A percentile compares a stretch with the other conserved stretches of the same genome.
These are phyloP conservation scores for Yamadazyma dushanensis DNA, from an alignment of 1,139 yeast genomes.

Conservation along the genomic window DNA sequence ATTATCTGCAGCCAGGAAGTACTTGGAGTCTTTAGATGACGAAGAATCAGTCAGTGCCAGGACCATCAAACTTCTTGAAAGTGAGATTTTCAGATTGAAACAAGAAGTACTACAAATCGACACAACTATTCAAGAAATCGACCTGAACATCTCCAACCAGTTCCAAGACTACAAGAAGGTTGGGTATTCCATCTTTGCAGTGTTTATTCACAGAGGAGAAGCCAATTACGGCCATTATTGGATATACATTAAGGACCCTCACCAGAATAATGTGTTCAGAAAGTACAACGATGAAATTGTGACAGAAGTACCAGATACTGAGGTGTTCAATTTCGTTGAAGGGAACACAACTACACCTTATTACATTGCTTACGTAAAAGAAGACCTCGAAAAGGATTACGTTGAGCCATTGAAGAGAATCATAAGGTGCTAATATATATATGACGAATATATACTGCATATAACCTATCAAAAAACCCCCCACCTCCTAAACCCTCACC, in stretches of 20 bases:
- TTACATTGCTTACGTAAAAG: slow-evolving; percentile 79
- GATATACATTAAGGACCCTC: slow-evolving; percentile 84
- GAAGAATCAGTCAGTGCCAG: slow-evolving; percentile 32
- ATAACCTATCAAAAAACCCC: too few relatives aligned
- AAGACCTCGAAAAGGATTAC: slow-evolving; percentile 55
- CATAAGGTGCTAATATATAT: slow-evolving; percentile 8
- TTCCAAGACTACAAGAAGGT: slow-evolving; percentile 59
- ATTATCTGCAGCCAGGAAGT: slow-evolving; percentile 55
- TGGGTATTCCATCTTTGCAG: slow-evolving; percentile 84
- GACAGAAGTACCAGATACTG: slow-evolving; percentile 71
- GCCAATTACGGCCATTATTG: slow-evolving; percentile 97
- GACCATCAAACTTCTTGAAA: slow-evolving; percentile 37
- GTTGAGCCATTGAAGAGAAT: slow-evolving; percentile 68
- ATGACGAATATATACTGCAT: not conserved
- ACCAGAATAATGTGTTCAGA: slow-evolving; percentile 62
- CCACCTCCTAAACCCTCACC: too few relatives aligned
- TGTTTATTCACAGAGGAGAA: slow-evolving; percentile 93
- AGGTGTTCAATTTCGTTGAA: slow-evolving; percentile 72
- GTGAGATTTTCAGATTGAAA: slow-evolving; percentile 24
- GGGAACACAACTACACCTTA: slow-evolving; percentile 92
- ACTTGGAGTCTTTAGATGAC: slow-evolving; percentile 40
- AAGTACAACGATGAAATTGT: slow-evolving; percentile 93
- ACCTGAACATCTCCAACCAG: slow-evolving; percentile 51
- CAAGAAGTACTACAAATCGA: slow-evolving; percentile 20
- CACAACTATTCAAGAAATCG: slow-evolving; percentile 32